Evolutionary conservation across 2,329 filamentous ascomycete species (phyloP), one percentile per base, ranked within the genome.

Genomic region (Tolypocladium paradoxum): DNA sequence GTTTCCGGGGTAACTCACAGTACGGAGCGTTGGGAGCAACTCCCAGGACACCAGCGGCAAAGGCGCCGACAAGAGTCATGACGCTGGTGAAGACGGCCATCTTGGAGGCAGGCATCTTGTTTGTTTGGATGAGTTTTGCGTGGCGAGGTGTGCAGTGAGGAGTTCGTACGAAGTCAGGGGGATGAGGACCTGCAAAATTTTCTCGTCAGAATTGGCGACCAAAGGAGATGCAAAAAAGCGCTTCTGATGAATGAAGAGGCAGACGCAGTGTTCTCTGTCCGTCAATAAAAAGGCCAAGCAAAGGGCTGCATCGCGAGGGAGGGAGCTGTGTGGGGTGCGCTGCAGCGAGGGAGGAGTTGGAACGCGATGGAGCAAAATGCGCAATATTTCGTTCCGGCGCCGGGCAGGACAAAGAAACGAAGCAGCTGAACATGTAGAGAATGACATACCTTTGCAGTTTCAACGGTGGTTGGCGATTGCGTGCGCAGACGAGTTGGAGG

Each of bases 101-200:
- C 56, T 64, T 68, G 57, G 57, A 52, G 38, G 59, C 53, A 58
- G 58, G 50, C 67, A 69, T 69, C 49, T 53, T 53, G 36, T 46
- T 38, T n/a, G 9, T 27, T 9, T 31, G 9, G n/a, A 27, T 12
- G 49, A 33, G 18, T 24, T 24, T 24, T 18, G 34, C 24, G 24
- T 14, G 9, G 33, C 16, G 35, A 12, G 8, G 33, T 14, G 29
- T 6, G 18, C 22, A n/a, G 24, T 27, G 22, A 24, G 24, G 38
- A 18, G 38, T 18, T 43, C 22, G 38, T 14, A 46, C 18, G 34
- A 35, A 16, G 34, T 35, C 6, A 35, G 46, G 29, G 27, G n/a
- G 45, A 22, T 34, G 18, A 24, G 11, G 35, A 29, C 34, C 48
- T 49, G 22, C 24, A 37, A 9, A 29, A 1, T 8, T 29, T 35